phyloP scores from a whole-genome alignment of 371 early-diverging fungal genomes.

The Rhizomucor pusillus region DNA sequence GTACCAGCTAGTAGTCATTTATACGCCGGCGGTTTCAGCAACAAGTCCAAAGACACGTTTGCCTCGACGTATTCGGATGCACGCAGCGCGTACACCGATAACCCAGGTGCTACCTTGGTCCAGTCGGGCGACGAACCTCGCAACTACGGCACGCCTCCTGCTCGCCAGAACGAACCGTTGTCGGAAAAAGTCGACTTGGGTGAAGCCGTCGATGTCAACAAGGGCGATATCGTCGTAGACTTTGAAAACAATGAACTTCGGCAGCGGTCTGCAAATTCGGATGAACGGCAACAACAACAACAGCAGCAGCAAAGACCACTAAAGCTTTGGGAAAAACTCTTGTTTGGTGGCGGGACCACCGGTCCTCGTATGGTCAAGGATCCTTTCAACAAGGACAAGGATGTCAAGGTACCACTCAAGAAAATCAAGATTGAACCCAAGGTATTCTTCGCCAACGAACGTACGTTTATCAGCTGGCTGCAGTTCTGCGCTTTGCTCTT shows the following conservation, averaged over 20 bases:
- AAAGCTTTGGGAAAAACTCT: slow-evolving; percentile 6
- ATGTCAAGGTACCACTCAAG: slow-evolving; percentile 40
- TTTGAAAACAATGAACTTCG: slow-evolving; percentile 6
- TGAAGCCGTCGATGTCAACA: slow-evolving; percentile 1
- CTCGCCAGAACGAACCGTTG: background rate
- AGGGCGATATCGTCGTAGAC: slow-evolving; percentile 13
- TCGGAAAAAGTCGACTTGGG: slow-evolving; percentile 4
- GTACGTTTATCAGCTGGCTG: slow-evolving; percentile 96
- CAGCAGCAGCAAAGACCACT: slow-evolving; percentile 1
- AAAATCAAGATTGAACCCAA: slow-evolving; percentile 98
- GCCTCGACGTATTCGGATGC: too few species aligned
- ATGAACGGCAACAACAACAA: background rate
- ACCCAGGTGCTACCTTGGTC: slow-evolving; percentile 7
- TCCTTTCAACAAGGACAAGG: slow-evolving; percentile 17
- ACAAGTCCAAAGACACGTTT: too few species aligned
- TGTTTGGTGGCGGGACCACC: slow-evolving; percentile 3
- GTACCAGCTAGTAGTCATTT: too few species aligned
- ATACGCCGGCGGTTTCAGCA: too few species aligned
- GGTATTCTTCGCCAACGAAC: slow-evolving; percentile 99
- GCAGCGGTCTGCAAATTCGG: slow-evolving; percentile 1
- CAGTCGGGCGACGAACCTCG: slow-evolving; percentile 7
- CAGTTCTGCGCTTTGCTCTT: slow-evolving; percentile 76
- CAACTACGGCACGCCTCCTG: slow-evolving; percentile 12
- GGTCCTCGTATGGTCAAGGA: slow-evolving; percentile 10
- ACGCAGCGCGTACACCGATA: background rate